Evolutionary conservation across 768 basidiomycete genomes (phyloP), one percentile per base, ranked within the genome.

Genomic region (Phanerochaete carnosa): DNA sequence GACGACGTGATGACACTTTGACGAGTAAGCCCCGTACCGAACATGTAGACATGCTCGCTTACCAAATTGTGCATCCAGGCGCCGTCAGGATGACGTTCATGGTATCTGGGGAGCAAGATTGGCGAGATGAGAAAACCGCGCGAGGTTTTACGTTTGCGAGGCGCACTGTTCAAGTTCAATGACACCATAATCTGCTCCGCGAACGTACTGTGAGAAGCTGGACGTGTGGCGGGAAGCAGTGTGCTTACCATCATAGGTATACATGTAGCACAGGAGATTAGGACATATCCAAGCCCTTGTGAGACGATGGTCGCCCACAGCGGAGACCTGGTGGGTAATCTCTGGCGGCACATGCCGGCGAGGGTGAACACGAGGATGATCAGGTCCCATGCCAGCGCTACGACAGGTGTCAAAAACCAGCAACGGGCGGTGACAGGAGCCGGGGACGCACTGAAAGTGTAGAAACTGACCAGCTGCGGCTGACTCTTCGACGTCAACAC

Each of bases 361-460:
- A 50, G 19, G 5, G 58, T 59, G n/a, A 52, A n/a, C 26, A 51
- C 46, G 28, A 59, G 46, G 30, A 59, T 59, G 22, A 35, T 46
- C 12, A 59, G n/a, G 25, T 59, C 33, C 58, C 58, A 59, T 19
- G 39, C 58, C 3, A 59, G 22, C 7, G 58, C 58, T 59, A 25
- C 26, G 30, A 7, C 11, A 35, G 7, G 13, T n/a, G 33, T 35
- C 13, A 52, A 23, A 7, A 39, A 9, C 30, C 30, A 54, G 33
- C 15, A 16, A 23, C 19, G 4, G n/a, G 32, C 7, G 54, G 43
- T 7, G 30, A 7, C 12, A 32, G 53, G 33, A 25, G 53, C 28
- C 19, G 33, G 53, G 13, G 25, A 55, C 55, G 55, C 37, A 56
- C 55, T 56, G 55, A 39, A 56, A 4, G n/a, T 26, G 37, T 56